Conservation (phyloP, 2,329 filamentous ascomycete genomes). For the Colletotrichum spinosum region DNA sequence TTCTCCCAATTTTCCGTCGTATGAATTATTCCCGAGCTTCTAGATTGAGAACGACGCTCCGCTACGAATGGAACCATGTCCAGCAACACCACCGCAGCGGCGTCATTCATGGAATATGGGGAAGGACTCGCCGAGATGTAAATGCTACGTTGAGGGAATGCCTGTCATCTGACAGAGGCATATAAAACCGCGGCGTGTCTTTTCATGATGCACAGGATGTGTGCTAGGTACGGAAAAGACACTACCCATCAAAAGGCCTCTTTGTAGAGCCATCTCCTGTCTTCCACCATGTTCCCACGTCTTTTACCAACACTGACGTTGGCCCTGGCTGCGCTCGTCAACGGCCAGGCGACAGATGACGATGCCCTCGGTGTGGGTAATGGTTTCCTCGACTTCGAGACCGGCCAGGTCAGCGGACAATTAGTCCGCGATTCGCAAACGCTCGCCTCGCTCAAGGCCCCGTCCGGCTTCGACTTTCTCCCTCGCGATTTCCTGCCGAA, state of each 20-base stretch:
- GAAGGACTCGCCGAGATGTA: not conserved
- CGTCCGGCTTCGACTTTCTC: conserved; percentile 63
- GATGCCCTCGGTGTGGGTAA: conserved; percentile 8
- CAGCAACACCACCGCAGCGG: no score
- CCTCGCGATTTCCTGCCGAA: conserved; percentile 61
- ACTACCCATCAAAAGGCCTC: not conserved
- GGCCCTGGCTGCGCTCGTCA: conserved; percentile 5
- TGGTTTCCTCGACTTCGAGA: conserved; percentile 21
- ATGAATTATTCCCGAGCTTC: conserved; percentile 25
- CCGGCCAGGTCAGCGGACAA: conserved; percentile 25
- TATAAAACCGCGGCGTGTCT: not conserved
- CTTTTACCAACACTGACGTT: conserved; percentile 21
- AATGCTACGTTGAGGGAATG: not conserved
- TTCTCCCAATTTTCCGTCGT: conserved; percentile 6
- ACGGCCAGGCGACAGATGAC: not conserved
- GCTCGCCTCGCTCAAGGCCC: conserved; percentile 57
- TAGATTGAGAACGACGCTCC: conserved; percentile 14
- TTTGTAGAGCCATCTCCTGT: not conserved
- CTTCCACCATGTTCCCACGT: conserved; percentile 8
- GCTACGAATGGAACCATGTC: conserved; percentile 16
- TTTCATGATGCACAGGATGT: not conserved
- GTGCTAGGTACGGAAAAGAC: conserved; percentile 3
- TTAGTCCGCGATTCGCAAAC: conserved; percentile 51
- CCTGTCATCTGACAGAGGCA: not conserved
- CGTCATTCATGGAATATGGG: not conserved